Base-by-base conservation (phyloP, 164 flowering plant genomes). In the Liriodendron chinense region DNA sequence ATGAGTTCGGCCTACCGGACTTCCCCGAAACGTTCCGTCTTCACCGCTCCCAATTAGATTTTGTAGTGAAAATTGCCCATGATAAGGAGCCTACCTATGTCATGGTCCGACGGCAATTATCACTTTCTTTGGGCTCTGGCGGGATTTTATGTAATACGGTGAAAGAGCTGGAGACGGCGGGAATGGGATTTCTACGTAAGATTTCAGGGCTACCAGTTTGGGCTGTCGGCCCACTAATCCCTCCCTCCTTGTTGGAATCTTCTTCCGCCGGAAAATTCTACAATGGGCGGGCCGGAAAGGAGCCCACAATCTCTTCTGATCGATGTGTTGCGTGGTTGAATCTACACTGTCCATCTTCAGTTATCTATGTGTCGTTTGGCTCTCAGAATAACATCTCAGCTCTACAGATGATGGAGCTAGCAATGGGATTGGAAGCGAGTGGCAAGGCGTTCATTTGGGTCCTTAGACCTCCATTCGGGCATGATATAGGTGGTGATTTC, bases 381-480 rank as follows among this genome's bases (percentile, higher is more conserved):
- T 70, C 72, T 9, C 72, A 70, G 18, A n/a, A 48, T 50, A 49
- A 1, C 61, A 49, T 70, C 61, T 49, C 72, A 47, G 61, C 12
- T 48, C n/a, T 26, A 7, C 72, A 48, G 28, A 70, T 22, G 61
- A 48, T 47, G 61, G 72, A 70, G 28, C 61, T 70, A 1, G 72
- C 72, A 13, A 22, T n/a, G 24, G 72, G 72, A 7, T 70, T 70
- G 25, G 72, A 70, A 48, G 26, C 47, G 24, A 70, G 72, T 22
- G 61, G 72, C 10, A 70, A 49, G 28, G 1, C 59, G 2, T 70
- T 70, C 61, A 70, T 70, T 9, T 70, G 72, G 72, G 72, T 70
- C 43, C 56, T 63, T 63, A 23, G 83, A 69, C 82, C 82, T 0
- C 83, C 83, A 4, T 7, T 71, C 2, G 85, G 74, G 22, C 75